phyloP scores from a whole-genome alignment of 2,329 filamentous ascomycete species.

The Apiospora hydei region DNA sequence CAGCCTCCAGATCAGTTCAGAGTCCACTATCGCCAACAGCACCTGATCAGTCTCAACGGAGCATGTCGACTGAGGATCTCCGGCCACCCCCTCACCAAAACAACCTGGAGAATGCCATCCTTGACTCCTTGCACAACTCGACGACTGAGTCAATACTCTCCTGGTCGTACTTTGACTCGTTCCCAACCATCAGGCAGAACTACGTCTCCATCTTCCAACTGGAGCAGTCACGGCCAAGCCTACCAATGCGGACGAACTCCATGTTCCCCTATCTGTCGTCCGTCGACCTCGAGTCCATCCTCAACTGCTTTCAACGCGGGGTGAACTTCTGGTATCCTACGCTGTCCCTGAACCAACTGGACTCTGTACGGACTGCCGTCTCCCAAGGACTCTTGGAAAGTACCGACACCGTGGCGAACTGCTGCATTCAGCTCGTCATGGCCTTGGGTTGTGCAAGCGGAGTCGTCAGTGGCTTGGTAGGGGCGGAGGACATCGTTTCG shows the following conservation, averaged over 20 bases:
- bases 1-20: slow-evolving; percentile 21
- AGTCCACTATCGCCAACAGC: slow-evolving; percentile 24
- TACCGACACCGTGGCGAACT: slow-evolving; percentile 46
- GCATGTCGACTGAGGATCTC: slow-evolving; percentile 26
- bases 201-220: slow-evolving; percentile 56
- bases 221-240: slow-evolving; percentile 50
- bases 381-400: slow-evolving; percentile 44
- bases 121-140: slow-evolving; percentile 58
- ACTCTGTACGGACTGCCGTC: slow-evolving; percentile 43
- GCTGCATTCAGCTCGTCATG: slow-evolving; percentile 54
- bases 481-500: slow-evolving; percentile 21
- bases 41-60: slow-evolving; percentile 25
- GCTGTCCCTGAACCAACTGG: slow-evolving; percentile 50
- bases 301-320: slow-evolving; percentile 53
- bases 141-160: slow-evolving; percentile 59
- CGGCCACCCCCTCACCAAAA: slow-evolving; percentile 32
- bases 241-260: slow-evolving; percentile 43
- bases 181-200: slow-evolving; percentile 50
- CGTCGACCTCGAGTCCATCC: slow-evolving; percentile 49
- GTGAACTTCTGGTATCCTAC: slow-evolving; percentile 63
- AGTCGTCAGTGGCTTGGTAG: slow-evolving; percentile 43
- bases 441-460: slow-evolving; percentile 56
- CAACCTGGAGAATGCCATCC: slow-evolving; percentile 54
- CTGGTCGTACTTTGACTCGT: slow-evolving; percentile 57
- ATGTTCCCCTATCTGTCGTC: slow-evolving; percentile 52